Base-by-base conservation (phyloP, 176 grass and related monocot genomes). In the Avena sativa region DNA sequence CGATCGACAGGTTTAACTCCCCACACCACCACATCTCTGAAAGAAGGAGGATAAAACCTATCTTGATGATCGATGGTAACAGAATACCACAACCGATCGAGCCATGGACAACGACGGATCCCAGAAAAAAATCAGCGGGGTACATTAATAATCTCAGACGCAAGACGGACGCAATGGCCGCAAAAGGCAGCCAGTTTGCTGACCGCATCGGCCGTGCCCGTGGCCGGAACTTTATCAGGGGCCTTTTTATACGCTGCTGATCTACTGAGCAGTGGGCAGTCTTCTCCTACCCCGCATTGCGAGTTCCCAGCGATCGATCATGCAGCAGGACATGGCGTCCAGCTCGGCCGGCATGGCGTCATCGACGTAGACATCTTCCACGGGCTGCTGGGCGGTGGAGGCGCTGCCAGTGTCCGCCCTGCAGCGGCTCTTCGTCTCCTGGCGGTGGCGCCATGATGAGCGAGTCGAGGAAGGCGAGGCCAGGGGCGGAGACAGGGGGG, bases 121-220 rank as follows among this genome's bases (percentile, higher is more conserved):
- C 50, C 69, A 11, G n/a, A n/a, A 71, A 88, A n/a, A 76, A 19
- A 78, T 44, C 78, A 75, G 20, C 82, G 20, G 17, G 82, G 77
- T 81, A 1, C 12, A 12, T 71, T 19, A 16, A 25, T 14, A 82
- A 77, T 52, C 71, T 19, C 64, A 20, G 64, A 73, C 47, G 82
- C 12, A 53, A 53, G n/a, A n/a, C n/a, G n/a, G 67, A 91, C 89
- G 89, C 89, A 87, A 88, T 43, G 23, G 68, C 61, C 4, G 46
- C 23, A 47, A 77, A 88, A 67, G 57, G 57, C 25, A 48, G 80
- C 25, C 30, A 11, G 44, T 26, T 82, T 69, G 82, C 43, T 84
- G 72, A 71, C 76, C 51, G 20, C 86, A 91, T 79, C 55, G 11
- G 9, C 67, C 38, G 70, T 40, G n/a, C 53, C 47, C 46, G 47